These are phyloP conservation scores for Plantago major DNA, from an alignment of 257 asterid species.

Conservation along the genomic window DNA sequence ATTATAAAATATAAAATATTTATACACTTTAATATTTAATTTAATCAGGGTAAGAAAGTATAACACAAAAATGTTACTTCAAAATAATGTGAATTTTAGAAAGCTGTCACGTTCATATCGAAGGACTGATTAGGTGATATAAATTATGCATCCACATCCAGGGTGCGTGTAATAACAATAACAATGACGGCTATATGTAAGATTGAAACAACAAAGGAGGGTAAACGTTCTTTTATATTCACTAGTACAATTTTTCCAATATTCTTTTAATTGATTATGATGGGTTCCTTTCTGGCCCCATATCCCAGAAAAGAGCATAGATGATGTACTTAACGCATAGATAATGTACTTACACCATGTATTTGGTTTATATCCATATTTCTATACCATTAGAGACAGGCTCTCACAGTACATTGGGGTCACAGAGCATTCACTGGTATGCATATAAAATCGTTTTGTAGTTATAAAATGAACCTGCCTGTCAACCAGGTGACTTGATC, in stretches of 20 bases:
- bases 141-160: no score
- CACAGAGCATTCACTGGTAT: slow-evolving; percentile 5
- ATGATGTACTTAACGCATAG: neutral
- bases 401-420: neutral
- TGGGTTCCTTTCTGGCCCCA: neutral
- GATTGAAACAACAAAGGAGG: no score
- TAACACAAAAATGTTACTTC: no score
- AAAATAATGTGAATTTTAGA: no score
- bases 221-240: no score
- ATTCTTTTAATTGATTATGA: neutral
- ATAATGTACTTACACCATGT: neutral
- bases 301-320: neutral
- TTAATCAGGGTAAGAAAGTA: no score
- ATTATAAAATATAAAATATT: no score
- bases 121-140: no score
- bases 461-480: slow-evolving; percentile 54
- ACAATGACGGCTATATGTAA: no score
- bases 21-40: no score
- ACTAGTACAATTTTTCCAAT: neutral
- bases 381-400: neutral
- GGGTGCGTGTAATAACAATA: no score
- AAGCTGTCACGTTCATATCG: no score
- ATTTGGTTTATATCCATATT: neutral
- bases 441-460: slow-evolving; percentile 7
- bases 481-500: slow-evolving; percentile 93